Evolutionary conservation across 208 protist genomes (phyloP), one percentile per base, ranked within the genome.

Genomic region (Vickermania ingenoplastis): DNA sequence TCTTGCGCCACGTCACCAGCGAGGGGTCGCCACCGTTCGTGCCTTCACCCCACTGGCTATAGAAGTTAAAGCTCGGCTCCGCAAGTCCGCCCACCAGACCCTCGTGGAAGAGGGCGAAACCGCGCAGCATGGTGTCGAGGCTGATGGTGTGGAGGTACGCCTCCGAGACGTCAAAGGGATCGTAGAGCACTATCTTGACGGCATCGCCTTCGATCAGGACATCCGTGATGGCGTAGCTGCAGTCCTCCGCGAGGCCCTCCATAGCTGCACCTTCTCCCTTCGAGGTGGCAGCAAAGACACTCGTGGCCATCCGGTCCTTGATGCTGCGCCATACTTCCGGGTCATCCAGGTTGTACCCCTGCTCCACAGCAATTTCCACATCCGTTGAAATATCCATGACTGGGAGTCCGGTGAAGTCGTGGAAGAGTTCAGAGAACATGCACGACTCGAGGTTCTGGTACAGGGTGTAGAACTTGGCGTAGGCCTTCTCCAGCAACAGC

Each of bases 111-210:
- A 84, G 77, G 0, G 86, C 79, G n/a, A 90, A 73, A 73, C 79
- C 86, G 41, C 87, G 82, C 26, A 83, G 23, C 55, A 70, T 75
- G 50, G 65, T 57, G 49, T 83, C 63, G 1, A 62, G 63, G 14
- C 69, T 61, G 60, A 53, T 73, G 77, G 71, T 73, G 53, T 72
- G 64, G 7, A 59, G 26, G 57, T 25, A 14, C 14, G 68, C 50
- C 11, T 66, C 63, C 65, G 86, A 64, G 41, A 78, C 72, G 0
- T 57, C 14, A 51, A 86, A 88, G 21, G 83, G 83, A 65, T 82
- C 83, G 73, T 87, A 83, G 24, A 92, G 53, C 67, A 81, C 80
- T 45, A 92, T 73, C 17, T 85, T 48, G 23, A 92, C 67, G 41
- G 86, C 79, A n/a, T 48, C 36, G 25, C 82, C 66, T 53, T 50